A percentile compares a stretch with the other conserved stretches of the same genome.
Conservation (phyloP, 345 rosid species). For the Psidium guajava region DNA sequence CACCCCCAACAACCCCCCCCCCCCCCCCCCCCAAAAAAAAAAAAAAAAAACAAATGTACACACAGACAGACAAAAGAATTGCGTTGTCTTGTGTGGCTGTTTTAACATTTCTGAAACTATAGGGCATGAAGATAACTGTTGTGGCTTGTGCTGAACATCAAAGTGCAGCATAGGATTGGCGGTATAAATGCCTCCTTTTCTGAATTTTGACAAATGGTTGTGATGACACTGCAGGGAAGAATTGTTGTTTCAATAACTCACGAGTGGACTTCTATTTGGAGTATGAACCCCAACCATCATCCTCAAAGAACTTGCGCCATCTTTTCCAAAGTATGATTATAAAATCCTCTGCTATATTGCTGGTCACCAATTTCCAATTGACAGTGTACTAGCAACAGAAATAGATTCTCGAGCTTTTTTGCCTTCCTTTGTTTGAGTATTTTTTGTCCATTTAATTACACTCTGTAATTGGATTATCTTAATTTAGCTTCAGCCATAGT, state of each 20-base stretch:
- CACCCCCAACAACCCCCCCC: fast-evolving
- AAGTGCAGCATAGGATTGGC: background rate
- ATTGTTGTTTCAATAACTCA: slow-evolving; percentile 74
- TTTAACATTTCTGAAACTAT: background rate
- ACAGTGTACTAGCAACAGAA: background rate
- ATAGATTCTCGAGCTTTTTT: background rate
- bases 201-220: background rate
- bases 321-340: slow-evolving; percentile 73
- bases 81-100: background rate
- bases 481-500: background rate
- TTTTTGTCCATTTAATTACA: background rate
- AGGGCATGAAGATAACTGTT: background rate
- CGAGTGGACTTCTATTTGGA: slow-evolving; percentile 52
- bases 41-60: fast-evolving
- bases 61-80: background rate
- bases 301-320: slow-evolving; percentile 77
- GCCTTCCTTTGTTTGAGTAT: background rate
- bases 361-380: background rate
- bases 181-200: background rate
- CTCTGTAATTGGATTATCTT: background rate
- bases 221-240: slow-evolving; percentile 44
- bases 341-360: background rate
- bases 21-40: background rate
- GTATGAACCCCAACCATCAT: slow-evolving; percentile 89
- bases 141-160: background rate